Percentiles rank a stretch among this genome's conserved stretches.
phyloP scores from a whole-genome alignment of 108 stramenopile genomes.

The Fragilariopsis cylindrus region DNA sequence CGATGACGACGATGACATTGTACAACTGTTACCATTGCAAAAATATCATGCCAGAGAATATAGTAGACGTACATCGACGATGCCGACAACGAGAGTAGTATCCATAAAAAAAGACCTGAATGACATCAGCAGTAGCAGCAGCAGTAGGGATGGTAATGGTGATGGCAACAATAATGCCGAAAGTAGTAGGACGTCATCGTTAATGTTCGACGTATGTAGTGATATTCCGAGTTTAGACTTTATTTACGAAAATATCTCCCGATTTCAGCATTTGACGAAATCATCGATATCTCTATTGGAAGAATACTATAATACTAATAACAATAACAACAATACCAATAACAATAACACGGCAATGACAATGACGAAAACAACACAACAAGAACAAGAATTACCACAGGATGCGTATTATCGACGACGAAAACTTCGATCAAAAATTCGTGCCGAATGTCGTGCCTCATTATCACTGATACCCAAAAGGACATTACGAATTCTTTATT shows the following conservation, averaged over 20 bases:
- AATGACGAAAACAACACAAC: neutral
- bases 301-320: too few relatives aligned
- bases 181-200: neutral
- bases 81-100: neutral
- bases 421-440: neutral
- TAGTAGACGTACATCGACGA: neutral
- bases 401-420: too few relatives aligned
- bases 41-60: conserved; percentile 4
- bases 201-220: neutral
- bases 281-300: neutral
- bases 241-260: neutral
- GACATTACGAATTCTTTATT: conserved; percentile 52
- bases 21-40: neutral
- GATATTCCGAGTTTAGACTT: conserved; percentile 1
- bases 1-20: neutral
- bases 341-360: neutral
- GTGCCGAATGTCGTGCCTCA: conserved; percentile 14
- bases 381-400: too few relatives aligned
- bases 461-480: neutral
- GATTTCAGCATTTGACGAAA: neutral
- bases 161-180: neutral
- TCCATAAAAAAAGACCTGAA: neutral
- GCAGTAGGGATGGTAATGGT: neutral
- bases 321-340: neutral
- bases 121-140: neutral